These are phyloP conservation scores for Penicillium sp. DNA, from an alignment of 2,329 filamentous ascomycete species.

Conservation along the genomic window DNA sequence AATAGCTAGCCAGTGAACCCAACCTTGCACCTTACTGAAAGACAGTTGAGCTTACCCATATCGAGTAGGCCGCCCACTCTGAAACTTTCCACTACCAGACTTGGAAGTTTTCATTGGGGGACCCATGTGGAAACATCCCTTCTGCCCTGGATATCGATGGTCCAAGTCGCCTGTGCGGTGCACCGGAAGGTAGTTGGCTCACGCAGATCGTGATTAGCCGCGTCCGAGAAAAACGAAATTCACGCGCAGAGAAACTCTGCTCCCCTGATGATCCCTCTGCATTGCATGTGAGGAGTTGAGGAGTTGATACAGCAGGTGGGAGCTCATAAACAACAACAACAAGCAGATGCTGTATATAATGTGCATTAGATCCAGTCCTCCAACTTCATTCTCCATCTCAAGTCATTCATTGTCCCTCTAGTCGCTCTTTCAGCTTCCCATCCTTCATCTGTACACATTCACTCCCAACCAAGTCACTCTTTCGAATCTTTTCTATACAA, in stretches of 20 bases:
- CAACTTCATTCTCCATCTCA: conserved; percentile 9
- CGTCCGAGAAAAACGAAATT: conserved; percentile 6
- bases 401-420: conserved; percentile 1
- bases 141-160: conserved; percentile 4
- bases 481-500: conserved; percentile 6
- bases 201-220: conserved; percentile 14
- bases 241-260: conserved; percentile 9
- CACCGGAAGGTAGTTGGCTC: conserved; percentile 5
- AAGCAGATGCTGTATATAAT: conserved; percentile 30
- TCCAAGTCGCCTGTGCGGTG: conserved; percentile 4
- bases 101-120: conserved; percentile 9
- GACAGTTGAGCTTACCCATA: conserved; percentile 7
- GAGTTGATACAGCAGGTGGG: conserved; percentile 15
- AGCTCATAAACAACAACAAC: conserved; percentile 20
- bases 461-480: conserved; percentile 17
- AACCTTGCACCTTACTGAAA: conserved; percentile 10
- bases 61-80: conserved; percentile 2
- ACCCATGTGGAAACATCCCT: conserved; percentile 23
- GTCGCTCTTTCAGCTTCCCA: not conserved
- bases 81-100: not conserved
- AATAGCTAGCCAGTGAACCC: not conserved
- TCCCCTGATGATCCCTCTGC: conserved; percentile 14
- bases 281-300: conserved; percentile 25
- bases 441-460: not conserved
- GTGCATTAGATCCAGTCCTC: not conserved